Evolutionary conservation across 2,329 filamentous ascomycete species (phyloP).

Genomic region (Sclerotiophoma versabilis): DNA sequence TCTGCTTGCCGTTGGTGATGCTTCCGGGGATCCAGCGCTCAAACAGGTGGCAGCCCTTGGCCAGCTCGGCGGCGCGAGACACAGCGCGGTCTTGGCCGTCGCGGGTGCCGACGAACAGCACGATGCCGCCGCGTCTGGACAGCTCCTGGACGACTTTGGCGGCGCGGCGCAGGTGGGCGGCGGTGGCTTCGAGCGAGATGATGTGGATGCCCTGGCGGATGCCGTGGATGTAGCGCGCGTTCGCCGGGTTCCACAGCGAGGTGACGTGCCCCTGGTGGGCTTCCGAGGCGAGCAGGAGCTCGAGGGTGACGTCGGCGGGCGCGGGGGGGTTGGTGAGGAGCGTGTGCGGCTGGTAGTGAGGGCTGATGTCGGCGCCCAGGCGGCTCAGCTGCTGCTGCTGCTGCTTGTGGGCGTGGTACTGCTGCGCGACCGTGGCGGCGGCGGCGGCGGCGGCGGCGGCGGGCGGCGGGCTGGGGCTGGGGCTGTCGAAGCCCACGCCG

Average conservation of each 20-base stretch:
- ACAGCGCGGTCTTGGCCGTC: conserved; percentile 81
- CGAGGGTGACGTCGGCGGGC: conserved; percentile 83
- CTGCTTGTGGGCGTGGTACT: conserved; percentile 54
- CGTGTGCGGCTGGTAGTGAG: conserved; percentile 69
- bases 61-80: conserved; percentile 78
- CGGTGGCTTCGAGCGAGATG: conserved; percentile 88
- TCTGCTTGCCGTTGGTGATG: conserved; percentile 92
- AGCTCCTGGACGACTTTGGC: conserved; percentile 93
- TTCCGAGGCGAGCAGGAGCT: conserved; percentile 70
- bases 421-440: conserved; percentile 43
- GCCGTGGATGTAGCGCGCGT: conserved; percentile 93
- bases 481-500: conserved; percentile 6
- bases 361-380: conserved; percentile 51
- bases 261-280: conserved; percentile 81
- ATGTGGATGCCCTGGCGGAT: conserved; percentile 89
- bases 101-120: conserved; percentile 90
- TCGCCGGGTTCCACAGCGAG: conserved; percentile 91
- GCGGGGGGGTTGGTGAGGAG: conserved; percentile 75
- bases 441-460: background rate
- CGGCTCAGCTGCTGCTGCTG: conserved; percentile 48
- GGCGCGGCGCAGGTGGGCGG: conserved; percentile 87
- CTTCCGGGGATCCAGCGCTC: conserved; percentile 90
- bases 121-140: conserved; percentile 78
- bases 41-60: conserved; percentile 85
- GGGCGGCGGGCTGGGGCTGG: background rate